phyloP scores from a whole-genome alignment of 768 basidiomycete species.

The Suillus placidus region DNA sequence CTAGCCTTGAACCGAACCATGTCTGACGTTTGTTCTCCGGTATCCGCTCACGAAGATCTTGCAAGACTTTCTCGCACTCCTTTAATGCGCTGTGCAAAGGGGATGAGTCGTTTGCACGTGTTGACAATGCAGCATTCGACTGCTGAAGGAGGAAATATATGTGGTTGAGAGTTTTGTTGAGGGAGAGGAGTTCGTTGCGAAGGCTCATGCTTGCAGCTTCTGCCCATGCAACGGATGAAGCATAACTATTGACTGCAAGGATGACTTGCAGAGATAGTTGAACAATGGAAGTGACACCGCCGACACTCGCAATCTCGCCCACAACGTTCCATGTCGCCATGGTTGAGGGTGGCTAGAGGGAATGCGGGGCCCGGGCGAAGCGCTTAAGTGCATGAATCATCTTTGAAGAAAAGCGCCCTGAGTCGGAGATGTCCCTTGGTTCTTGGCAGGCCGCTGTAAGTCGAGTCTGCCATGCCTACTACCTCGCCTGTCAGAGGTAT shows the following conservation, averaged over 20 bases:
- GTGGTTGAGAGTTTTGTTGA: background rate
- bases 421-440: background rate
- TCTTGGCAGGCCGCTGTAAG: background rate
- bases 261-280: slow-evolving; percentile 1
- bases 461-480: background rate
- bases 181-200: background rate
- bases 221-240: background rate
- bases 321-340: background rate
- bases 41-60: background rate
- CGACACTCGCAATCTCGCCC: background rate
- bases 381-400: background rate
- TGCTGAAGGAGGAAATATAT: background rate
- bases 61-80: background rate
- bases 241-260: background rate
- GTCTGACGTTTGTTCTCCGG: background rate
- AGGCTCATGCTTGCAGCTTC: background rate
- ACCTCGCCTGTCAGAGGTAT: background rate
- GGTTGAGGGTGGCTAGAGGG: background rate
- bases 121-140: background rate
- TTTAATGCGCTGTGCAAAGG: background rate
- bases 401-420: background rate
- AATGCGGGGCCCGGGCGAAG: background rate
- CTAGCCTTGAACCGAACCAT: background rate
- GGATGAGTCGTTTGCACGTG: background rate
- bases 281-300: background rate